Base-by-base conservation (phyloP, 441 rosid species). In the Adansonia madagascariensis region DNA sequence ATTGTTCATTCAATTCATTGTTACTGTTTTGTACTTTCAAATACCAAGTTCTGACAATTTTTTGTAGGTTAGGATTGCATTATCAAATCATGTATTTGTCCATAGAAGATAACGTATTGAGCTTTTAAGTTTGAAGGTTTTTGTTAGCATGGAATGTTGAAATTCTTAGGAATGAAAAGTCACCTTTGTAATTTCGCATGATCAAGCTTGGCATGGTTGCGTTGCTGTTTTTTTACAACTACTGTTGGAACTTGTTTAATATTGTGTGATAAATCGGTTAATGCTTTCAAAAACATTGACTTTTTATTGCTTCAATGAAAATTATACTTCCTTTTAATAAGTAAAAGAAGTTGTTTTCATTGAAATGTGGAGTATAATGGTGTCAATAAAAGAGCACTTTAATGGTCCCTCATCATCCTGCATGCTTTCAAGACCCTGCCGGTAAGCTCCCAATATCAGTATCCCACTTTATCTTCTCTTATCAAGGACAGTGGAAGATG, bases 151-250 rank as follows among this genome's bases (percentile, higher is more conserved):
- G n/a, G 55, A 10, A 44, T 18, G 18, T 67, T 4, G 71, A 10
- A 66, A 43, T 64, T 64, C 24, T 8, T 12, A 39, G 53, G 53
- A 66, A 43, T 39, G 41, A 7, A 47, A 12, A 12, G 10, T 2
- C 5, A 10, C 73, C 22, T 22, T 22, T 68, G 0, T 47, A 6
- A 18, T 69, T 68, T 47, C 22, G 56, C 18, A 50, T 70, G 61
- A 8, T 70, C 74, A 52, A 53, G 44, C 44, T 14, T 53, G 47
- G n/a, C 62, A 52, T 71, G 74, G 59, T 71, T 31, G 47, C 22
- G 14, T 24, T 60, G 41, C 39, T 10, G 39, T 56, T 18, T 22
- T 14, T 47, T 68, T 47, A 4, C 41, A 14, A 6, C 47, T 18
- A 63, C 47, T 15, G 12, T 35, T 10, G 10, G 71, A 67, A 46